These are phyloP conservation scores for Neonectria punicea DNA, from an alignment of 2,329 filamentous ascomycete genomes.

Conservation along the genomic window DNA sequence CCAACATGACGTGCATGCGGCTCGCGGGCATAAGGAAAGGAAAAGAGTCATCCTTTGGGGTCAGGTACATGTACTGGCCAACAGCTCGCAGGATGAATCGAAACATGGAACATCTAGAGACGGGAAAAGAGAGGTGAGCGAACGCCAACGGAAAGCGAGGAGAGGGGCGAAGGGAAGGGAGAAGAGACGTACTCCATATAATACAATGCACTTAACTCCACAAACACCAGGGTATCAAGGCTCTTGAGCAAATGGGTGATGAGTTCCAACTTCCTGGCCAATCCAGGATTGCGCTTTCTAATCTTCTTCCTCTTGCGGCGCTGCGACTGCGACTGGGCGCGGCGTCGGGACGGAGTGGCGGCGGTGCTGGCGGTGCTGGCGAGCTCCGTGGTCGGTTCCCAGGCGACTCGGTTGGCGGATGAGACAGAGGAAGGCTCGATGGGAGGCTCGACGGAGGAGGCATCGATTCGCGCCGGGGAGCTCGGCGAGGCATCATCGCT, in stretches of 20 bases:
- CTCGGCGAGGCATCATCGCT: slow-evolving; percentile 61
- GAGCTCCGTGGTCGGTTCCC: slow-evolving; percentile 29
- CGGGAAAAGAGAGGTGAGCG: slow-evolving; percentile 1
- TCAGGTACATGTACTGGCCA: slow-evolving; percentile 71
- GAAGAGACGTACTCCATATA: slow-evolving; percentile 71
- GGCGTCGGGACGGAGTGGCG: slow-evolving; percentile 21
- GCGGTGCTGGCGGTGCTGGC: slow-evolving; percentile 3
- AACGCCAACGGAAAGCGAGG: slow-evolving; percentile 4
- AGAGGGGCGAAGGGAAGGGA: neutral
- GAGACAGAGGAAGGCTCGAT: slow-evolving; percentile 47
- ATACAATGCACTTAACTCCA: slow-evolving; percentile 72
- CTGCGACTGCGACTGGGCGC: slow-evolving; percentile 39
- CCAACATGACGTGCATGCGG: slow-evolving; percentile 65
- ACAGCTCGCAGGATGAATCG: slow-evolving; percentile 68
- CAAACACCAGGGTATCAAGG: slow-evolving; percentile 72
- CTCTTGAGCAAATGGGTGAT: slow-evolving; percentile 68
- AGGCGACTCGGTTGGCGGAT: slow-evolving; percentile 34
- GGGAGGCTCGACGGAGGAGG: slow-evolving; percentile 37
- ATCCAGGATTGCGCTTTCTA: slow-evolving; percentile 52
- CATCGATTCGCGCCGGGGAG: slow-evolving; percentile 50
- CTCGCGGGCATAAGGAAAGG: slow-evolving; percentile 66
- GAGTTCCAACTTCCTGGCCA: slow-evolving; percentile 69
- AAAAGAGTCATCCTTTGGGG: slow-evolving; percentile 68
- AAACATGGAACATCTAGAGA: slow-evolving; percentile 70
- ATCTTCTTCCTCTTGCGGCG: slow-evolving; percentile 51